Percentiles rank a stretch among this genome's conserved stretches.
Evolutionary conservation across 352 stramenopile species (phyloP).

Genomic region (Phytophthora pinifolia): DNA sequence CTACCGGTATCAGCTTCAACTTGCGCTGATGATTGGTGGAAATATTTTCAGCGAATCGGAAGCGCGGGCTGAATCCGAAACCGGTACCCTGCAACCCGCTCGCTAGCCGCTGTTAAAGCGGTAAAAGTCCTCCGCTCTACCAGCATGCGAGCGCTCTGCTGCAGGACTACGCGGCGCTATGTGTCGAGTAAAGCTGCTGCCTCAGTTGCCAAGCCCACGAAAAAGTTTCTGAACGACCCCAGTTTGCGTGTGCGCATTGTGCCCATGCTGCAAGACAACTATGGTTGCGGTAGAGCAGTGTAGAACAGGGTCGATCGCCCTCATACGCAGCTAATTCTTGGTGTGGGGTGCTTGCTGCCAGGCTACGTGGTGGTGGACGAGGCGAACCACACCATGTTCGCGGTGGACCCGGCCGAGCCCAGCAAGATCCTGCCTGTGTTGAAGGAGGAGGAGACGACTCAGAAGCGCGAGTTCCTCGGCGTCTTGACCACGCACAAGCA

Average conservation of each 20-base stretch:
- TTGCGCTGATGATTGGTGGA: no score
- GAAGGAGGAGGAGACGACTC: slow-evolving; percentile 62
- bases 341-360: slow-evolving; percentile 12
- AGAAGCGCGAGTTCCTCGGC: slow-evolving; percentile 72
- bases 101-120: no score
- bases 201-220: slow-evolving; percentile 29
- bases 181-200: neutral
- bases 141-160: no score
- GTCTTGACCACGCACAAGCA: slow-evolving; percentile 95
- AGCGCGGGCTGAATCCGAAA: neutral
- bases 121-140: no score
- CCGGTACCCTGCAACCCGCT: no score
- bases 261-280: slow-evolving; percentile 85
- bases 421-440: slow-evolving; percentile 64
- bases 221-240: slow-evolving; percentile 68
- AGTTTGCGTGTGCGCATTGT: slow-evolving; percentile 83
- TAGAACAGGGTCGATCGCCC: no score
- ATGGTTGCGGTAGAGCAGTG: slow-evolving; percentile 38
- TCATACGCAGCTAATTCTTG: neutral
- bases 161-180: slow-evolving; percentile 8
- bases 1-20: no score
- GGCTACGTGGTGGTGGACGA: slow-evolving; percentile 82
- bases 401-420: slow-evolving; percentile 71
- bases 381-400: slow-evolving; percentile 82
- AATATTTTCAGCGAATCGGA: no score